phyloP scores from a whole-genome alignment of 257 asterid genomes.

The Forsythia viridissima region DNA sequence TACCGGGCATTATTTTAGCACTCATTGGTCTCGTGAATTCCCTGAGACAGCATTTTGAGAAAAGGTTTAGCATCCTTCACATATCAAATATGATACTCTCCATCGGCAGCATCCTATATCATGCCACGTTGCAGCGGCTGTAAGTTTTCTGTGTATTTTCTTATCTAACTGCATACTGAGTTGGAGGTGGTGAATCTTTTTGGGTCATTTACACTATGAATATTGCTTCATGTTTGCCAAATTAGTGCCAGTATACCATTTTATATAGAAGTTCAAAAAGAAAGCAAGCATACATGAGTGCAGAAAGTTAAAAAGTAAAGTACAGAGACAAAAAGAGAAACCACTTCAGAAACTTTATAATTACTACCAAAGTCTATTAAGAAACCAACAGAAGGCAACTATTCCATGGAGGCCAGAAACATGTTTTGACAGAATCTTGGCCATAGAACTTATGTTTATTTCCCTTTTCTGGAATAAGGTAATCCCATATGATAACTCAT shows the following conservation, averaged over 20 bases:
- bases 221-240: background rate
- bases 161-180: slow-evolving; percentile 19
- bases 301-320: background rate
- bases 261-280: background rate
- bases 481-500: background rate
- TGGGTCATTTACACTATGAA: background rate
- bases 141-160: slow-evolving; percentile 43
- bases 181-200: background rate
- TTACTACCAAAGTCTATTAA: background rate
- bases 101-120: slow-evolving; percentile 87
- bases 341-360: background rate
- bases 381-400: background rate
- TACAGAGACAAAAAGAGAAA: background rate
- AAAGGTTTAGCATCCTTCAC: slow-evolving; percentile 92
- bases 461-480: background rate
- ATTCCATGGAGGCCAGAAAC: background rate
- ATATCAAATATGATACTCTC: slow-evolving; percentile 86
- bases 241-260: background rate
- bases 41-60: slow-evolving; percentile 79
- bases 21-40: slow-evolving; percentile 81
- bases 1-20: slow-evolving; percentile 79
- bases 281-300: background rate
- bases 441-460: background rate
- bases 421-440: background rate
- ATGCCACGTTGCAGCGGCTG: slow-evolving; percentile 87